Percentiles rank a stretch among this genome's conserved stretches.
Evolutionary conservation across 2,329 filamentous ascomycete genomes (phyloP).

Genomic region (Pseudogymnoascus sp.): DNA sequence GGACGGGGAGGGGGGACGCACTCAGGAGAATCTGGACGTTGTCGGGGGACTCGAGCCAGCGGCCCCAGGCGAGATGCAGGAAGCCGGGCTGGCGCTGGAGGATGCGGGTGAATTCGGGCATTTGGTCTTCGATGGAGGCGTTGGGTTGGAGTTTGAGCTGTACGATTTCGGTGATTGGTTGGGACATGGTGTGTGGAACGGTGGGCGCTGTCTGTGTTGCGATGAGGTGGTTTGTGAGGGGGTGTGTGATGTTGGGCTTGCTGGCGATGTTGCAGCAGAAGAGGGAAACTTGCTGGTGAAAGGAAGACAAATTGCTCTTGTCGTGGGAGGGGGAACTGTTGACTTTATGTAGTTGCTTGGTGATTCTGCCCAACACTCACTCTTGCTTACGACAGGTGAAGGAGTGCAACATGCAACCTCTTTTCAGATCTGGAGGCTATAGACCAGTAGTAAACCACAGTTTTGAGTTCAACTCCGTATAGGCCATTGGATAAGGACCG

Average conservation of each 20-base stretch:
- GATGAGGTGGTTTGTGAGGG: neutral
- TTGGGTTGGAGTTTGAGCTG: neutral
- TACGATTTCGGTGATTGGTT: conserved; percentile 9
- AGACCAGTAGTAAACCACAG: neutral
- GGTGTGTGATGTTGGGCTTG: neutral
- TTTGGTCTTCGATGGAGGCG: neutral
- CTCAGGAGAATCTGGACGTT: conserved; percentile 5
- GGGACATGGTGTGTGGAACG: neutral
- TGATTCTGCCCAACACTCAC: neutral
- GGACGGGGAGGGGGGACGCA: neutral
- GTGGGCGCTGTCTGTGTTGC: neutral
- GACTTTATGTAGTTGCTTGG: neutral
- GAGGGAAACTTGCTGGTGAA: neutral
- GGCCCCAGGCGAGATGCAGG: neutral
- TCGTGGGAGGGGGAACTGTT: neutral
- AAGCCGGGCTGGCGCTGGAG: conserved; percentile 7
- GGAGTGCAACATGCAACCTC: neutral
- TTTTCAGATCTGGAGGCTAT: neutral
- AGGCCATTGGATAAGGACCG: neutral
- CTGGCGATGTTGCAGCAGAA: neutral
- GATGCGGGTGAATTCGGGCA: neutral
- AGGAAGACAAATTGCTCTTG: neutral
- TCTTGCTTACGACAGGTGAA: neutral
- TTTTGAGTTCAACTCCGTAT: neutral
- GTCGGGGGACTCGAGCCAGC: neutral